Conservation (phyloP, 345 rosid genomes). For the Crucihimalaya himalaica region DNA sequence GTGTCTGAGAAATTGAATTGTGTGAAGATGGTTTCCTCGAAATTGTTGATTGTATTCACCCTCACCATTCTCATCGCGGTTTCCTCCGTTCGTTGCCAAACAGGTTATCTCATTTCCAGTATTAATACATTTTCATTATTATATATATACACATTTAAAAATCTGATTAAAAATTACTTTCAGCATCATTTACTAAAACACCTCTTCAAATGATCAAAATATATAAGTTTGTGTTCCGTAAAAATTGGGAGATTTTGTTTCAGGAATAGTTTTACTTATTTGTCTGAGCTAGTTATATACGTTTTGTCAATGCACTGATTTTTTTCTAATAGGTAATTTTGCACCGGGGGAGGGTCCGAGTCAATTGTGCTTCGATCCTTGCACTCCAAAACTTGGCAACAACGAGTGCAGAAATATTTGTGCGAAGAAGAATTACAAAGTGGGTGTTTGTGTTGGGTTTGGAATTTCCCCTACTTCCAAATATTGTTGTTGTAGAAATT, state of each 20-base stretch:
- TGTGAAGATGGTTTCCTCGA: constrained; percentile 15
- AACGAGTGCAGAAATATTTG: too few relatives aligned
- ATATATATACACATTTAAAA: not conserved
- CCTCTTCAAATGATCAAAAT: not conserved
- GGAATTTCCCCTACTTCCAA: too few relatives aligned
- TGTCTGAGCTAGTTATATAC: not conserved
- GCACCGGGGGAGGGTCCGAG: not conserved
- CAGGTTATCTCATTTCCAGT: not conserved
- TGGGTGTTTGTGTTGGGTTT: too few relatives aligned
- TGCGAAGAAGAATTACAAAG: too few relatives aligned
- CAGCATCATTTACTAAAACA: not conserved
- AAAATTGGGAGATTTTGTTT: not conserved
- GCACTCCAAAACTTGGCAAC: too few relatives aligned
- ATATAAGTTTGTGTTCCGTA: not conserved
- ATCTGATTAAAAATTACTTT: not conserved
- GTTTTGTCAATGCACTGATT: not conserved
- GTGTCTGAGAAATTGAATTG: not conserved
- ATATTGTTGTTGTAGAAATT: too few relatives aligned
- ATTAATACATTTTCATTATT: not conserved
- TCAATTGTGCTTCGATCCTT: constrained; percentile 7
- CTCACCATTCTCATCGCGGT: not conserved
- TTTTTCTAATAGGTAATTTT: not conserved
- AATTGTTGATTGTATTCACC: not conserved
- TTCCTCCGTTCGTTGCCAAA: not conserved
- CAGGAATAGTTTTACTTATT: not conserved